phyloP scores from a whole-genome alignment of 805 yeast genomes.

The Wilhelminamyces savonicus region DNA sequence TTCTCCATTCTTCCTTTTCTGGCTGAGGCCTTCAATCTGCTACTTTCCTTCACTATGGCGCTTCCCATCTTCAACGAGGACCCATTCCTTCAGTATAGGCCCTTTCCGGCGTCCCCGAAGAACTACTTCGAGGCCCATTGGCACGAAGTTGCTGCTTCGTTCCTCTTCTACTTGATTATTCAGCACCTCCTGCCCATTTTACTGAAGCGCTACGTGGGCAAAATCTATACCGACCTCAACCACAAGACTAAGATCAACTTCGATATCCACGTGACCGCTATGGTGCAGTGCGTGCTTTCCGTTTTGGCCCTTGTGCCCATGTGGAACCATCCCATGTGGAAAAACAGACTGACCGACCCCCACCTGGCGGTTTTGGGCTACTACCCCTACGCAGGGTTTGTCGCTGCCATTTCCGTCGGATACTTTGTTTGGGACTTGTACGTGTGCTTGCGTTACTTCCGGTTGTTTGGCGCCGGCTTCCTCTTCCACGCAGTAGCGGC shows the following conservation, averaged over 20 bases:
- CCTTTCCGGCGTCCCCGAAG: conserved; percentile 41
- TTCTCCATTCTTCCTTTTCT: too few relatives aligned
- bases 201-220: conserved; percentile 45
- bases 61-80: conserved; percentile 30
- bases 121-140: conserved; percentile 47
- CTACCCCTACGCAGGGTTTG: conserved; percentile 71
- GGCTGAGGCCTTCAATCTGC: too few relatives aligned
- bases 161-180: conserved; percentile 52
- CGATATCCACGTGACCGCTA: conserved; percentile 86
- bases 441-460: conserved; percentile 59
- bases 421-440: conserved; percentile 87
- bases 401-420: conserved; percentile 67
- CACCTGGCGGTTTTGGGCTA: conserved; percentile 46
- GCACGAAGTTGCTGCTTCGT: conserved; percentile 67
- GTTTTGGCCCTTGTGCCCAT: conserved; percentile 56
- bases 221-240: conserved; percentile 43
- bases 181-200: conserved; percentile 49
- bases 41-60: neutral
- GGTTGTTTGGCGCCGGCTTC: conserved; percentile 76
- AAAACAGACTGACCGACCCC: conserved; percentile 36
- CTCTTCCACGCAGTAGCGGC: conserved; percentile 82
- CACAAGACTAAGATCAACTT: conserved; percentile 58
- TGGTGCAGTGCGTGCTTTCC: conserved; percentile 74
- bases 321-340: conserved; percentile 48
- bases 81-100: conserved; percentile 38